These are phyloP conservation scores for Gomphus bonarii DNA, from an alignment of 1,284 basidiomycete genomes.

Conservation along the genomic window DNA sequence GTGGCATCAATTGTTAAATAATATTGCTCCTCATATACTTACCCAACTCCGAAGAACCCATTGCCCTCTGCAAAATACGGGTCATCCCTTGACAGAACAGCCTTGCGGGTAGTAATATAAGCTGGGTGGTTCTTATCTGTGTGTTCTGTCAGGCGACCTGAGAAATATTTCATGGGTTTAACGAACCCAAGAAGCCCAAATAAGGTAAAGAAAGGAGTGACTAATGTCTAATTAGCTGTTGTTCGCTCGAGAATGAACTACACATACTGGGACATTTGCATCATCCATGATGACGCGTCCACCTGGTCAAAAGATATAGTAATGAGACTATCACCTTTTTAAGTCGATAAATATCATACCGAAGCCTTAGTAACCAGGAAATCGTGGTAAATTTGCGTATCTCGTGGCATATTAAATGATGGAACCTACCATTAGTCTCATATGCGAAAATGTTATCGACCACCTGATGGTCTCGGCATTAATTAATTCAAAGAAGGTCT, in stretches of 20 bases:
- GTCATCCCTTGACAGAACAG: slow-evolving; percentile 51
- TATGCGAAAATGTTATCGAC: slow-evolving; percentile 63
- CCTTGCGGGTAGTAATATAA: slow-evolving; percentile 51
- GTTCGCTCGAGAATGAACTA: not conserved
- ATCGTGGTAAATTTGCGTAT: not conserved
- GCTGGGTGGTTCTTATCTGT: slow-evolving; percentile 39
- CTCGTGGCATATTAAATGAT: not conserved
- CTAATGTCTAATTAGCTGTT: slow-evolving; percentile 22
- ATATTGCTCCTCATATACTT: slow-evolving; percentile 16
- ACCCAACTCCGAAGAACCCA: slow-evolving; percentile 61
- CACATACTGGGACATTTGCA: slow-evolving; percentile 65
- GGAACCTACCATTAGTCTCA: slow-evolving; percentile 53
- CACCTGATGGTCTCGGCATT: slow-evolving; percentile 27
- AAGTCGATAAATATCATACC: not conserved
- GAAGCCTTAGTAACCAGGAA: not conserved
- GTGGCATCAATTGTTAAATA: not conserved
- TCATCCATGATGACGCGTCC: slow-evolving; percentile 71
- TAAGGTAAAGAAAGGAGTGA: slow-evolving; percentile 69
- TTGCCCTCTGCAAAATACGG: slow-evolving; percentile 60
- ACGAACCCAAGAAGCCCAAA: slow-evolving; percentile 49
- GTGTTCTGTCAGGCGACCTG: not conserved
- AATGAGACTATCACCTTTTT: not conserved
- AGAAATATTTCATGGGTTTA: not conserved
- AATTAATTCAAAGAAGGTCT: not conserved
- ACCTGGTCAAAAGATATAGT: slow-evolving; percentile 28